A percentile compares a stretch with the other conserved stretches of the same genome.
Evolutionary conservation across 2,329 filamentous ascomycete species (phyloP).

Genomic region (Aspergillus oerlinghausenensis): DNA sequence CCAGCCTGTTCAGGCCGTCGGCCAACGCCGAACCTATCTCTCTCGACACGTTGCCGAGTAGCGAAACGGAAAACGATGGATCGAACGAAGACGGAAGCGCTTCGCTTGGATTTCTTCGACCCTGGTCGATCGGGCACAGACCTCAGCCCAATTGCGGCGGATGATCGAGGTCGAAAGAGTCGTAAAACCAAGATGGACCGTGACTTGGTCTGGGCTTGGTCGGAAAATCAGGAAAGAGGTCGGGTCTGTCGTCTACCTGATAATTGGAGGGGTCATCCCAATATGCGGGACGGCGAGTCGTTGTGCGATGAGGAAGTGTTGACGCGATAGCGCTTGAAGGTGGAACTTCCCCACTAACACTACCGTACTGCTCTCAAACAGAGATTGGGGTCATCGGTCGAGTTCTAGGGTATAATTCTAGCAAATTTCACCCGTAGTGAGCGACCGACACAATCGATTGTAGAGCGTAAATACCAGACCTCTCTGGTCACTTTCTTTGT

Average conservation of each 20-base stretch:
- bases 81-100: conserved; percentile 4
- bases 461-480: background rate
- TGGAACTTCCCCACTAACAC: conserved; percentile 18
- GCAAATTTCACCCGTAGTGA: background rate
- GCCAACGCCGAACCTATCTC: conserved; percentile 42
- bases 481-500: conserved; percentile 6
- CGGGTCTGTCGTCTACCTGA: conserved; percentile 14
- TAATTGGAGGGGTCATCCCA: conserved; percentile 28
- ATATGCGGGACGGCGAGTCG: conserved; percentile 26
- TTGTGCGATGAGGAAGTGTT: conserved; percentile 29
- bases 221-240: background rate
- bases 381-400: background rate
- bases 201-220: background rate
- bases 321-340: conserved; percentile 16
- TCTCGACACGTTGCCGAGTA: conserved; percentile 44
- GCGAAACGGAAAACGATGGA: conserved; percentile 3
- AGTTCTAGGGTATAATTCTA: background rate
- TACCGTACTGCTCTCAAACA: conserved; percentile 4
- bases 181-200: background rate
- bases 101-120: conserved; percentile 8
- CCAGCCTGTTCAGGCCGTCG: conserved; percentile 46
- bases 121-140: conserved; percentile 4
- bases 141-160: background rate
- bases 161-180: background rate
- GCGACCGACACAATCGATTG: background rate